phyloP scores from a whole-genome alignment of 345 rosid genomes.

The Pugionium cornutum region DNA sequence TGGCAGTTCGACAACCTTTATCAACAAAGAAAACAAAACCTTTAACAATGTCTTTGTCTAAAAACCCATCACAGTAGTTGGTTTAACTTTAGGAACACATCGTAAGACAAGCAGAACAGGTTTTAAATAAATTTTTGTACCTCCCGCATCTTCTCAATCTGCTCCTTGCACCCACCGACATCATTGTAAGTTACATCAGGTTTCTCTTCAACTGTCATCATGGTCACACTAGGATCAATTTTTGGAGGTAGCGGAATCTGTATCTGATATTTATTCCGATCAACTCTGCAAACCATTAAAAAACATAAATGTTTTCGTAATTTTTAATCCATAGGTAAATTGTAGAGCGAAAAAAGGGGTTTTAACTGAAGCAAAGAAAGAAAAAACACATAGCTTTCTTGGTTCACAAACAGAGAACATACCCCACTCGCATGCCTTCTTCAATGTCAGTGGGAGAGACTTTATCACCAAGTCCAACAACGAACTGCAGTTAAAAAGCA shows the following conservation, averaged over 20 bases:
- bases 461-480: conserved; percentile 97
- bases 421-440: conserved; percentile 99
- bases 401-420: conserved; percentile 37
- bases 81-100: too few species aligned
- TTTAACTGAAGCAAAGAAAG: neutral
- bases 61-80: neutral
- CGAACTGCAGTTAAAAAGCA: conserved; percentile 56
- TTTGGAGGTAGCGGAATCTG: conserved; percentile 98
- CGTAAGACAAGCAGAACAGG: too few species aligned
- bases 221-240: conserved; percentile 98
- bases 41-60: neutral
- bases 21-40: conserved; percentile 11
- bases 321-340: neutral
- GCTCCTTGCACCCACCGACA: conserved; percentile 98
- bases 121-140: conserved; percentile 31
- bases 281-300: conserved; percentile 63
- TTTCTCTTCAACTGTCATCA: conserved; percentile 99
- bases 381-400: neutral
- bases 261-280: conserved; percentile 94
- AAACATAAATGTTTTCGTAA: neutral
- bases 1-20: conserved; percentile 92
- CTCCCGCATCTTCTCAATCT: conserved; percentile 97
- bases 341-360: neutral
- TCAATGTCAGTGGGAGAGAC: conserved; percentile 96
- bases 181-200: conserved; percentile 98